Evolutionary conservation across 2,329 filamentous ascomycete genomes (phyloP), one percentile per base, ranked within the genome.

Genomic region (Dryadomyces quercus-mongolicae): DNA sequence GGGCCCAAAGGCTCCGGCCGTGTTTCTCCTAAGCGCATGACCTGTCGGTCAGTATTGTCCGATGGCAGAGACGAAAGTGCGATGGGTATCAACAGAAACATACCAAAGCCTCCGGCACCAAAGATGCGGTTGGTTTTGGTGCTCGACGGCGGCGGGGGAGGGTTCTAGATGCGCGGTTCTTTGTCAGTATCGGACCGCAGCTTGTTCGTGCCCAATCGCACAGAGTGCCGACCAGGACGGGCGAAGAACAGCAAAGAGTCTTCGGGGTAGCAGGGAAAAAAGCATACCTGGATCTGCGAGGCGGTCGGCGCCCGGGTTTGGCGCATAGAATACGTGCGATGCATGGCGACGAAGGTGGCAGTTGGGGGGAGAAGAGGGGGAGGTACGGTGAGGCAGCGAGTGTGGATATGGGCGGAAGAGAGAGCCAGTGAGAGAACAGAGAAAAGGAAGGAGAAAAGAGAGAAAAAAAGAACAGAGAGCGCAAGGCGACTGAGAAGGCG

Each of bases 291-390:
- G 48, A 82, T 74, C 66, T 82, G 78, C 66, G 90, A 94, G 66
- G 93, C 93, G 61, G 93, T 98, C 50, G 93, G 93, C 71, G 89
- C 89, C 79, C 93, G 85, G 72, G 88, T 86, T 74, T 94, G 87
- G 85, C 93, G 91, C 93, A 96, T 95, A 65, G 90, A 95, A 71
- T 97, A 98, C 61, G 93, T 96, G 71, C 92, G 90, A 81, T 98
- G 93, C 92, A 98, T 98, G 55, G 58, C 73, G 71, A 56, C 42
- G 34, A n/a, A n/a, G 46, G 9, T 15, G 40, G 25, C 16, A 16
- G 25, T 42, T 31, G 38, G 18, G 34, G 51, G 25, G 5, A 34
- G 5, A 12, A 12, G 49, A 34, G 16, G 20, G 8, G 22, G 8
- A 6, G 38, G 16, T 50, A 18, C n/a, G 20, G 20, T 42, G 9